These are phyloP conservation scores for Zhuliangozyma parablackwelliae DNA, from an alignment of 1,139 yeast species.

Conservation along the genomic window DNA sequence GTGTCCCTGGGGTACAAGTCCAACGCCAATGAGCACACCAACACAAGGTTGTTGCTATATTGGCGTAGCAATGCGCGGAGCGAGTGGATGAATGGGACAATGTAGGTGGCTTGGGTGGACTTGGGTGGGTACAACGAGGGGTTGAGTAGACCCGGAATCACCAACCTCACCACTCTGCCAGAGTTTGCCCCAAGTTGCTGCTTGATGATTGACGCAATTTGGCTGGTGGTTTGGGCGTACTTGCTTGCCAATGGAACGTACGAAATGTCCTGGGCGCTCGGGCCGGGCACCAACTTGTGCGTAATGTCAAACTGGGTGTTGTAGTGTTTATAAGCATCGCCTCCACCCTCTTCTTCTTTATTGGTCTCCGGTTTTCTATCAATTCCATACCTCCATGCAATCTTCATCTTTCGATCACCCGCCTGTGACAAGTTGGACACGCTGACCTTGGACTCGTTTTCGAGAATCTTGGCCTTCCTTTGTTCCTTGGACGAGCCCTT, in stretches of 20 bases:
- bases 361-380: slow-evolving; percentile 34
- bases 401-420: slow-evolving; percentile 51
- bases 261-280: slow-evolving; percentile 57
- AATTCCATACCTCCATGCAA: slow-evolving; percentile 84
- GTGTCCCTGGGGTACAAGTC: slow-evolving; percentile 62
- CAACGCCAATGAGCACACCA: slow-evolving; percentile 54
- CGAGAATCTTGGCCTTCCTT: slow-evolving; percentile 53
- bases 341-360: slow-evolving; percentile 6
- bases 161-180: slow-evolving; percentile 54
- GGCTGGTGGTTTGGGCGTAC: slow-evolving; percentile 26
- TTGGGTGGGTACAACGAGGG: slow-evolving; percentile 70
- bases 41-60: slow-evolving; percentile 42
- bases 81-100: slow-evolving; percentile 60
- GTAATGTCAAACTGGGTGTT: slow-evolving; percentile 76
- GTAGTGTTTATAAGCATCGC: slow-evolving; percentile 43
- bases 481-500: slow-evolving; percentile 67
- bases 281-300: slow-evolving; percentile 61
- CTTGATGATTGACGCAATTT: slow-evolving; percentile 39
- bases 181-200: slow-evolving; percentile 27
- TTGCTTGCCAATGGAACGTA: slow-evolving; percentile 38
- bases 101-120: slow-evolving; percentile 42
- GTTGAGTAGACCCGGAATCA: slow-evolving; percentile 71
- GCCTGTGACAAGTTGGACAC: slow-evolving; percentile 58
- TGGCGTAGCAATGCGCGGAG: slow-evolving; percentile 53
- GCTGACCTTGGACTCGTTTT: slow-evolving; percentile 60